Conservation (phyloP, 83 land plant genomes). For the Diphasiastrum complanatum region DNA sequence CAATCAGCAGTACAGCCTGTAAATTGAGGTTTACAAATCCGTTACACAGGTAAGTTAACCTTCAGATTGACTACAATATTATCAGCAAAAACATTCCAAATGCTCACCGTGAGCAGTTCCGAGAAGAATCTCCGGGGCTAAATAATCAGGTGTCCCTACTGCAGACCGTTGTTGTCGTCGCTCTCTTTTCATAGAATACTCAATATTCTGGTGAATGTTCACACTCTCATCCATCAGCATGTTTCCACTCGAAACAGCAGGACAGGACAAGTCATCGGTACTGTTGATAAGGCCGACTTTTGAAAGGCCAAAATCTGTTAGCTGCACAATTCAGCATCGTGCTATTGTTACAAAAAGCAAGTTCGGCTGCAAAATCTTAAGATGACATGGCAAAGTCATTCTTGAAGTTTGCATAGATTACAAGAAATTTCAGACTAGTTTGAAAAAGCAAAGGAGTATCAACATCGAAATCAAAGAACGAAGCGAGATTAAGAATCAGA, state of each 20-base stretch:
- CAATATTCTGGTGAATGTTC: conserved; percentile 29
- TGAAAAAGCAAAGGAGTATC: too few species aligned
- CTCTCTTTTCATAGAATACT: conserved; percentile 51
- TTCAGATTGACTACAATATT: too few species aligned
- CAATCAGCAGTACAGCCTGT: conserved; percentile 94
- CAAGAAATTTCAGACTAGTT: too few species aligned
- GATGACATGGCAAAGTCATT: too few species aligned
- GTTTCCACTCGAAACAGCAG: conserved; percentile 72
- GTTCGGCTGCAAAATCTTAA: too few species aligned
- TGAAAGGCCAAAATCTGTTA: conserved; percentile 99
- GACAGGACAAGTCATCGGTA: conserved; percentile 97
- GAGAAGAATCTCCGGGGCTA: conserved; percentile 94
- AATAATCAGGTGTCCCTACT: conserved; percentile 97
- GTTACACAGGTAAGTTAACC: background rate
- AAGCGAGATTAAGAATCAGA: too few species aligned
- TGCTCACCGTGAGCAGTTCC: conserved; percentile 94
- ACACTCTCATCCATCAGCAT: conserved; percentile 40
- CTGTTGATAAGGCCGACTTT: conserved; percentile 98
- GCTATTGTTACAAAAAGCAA: too few species aligned
- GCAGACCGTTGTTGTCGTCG: conserved; percentile 83
- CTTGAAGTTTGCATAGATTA: too few species aligned
- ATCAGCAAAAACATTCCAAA: too few species aligned
- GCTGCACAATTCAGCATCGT: too few species aligned
- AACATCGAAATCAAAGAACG: too few species aligned
- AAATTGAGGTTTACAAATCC: background rate